Evolutionary conservation across 2,329 filamentous ascomycete species (phyloP), one percentile per base, ranked within the genome.

Genomic region (Penicillium sp.): DNA sequence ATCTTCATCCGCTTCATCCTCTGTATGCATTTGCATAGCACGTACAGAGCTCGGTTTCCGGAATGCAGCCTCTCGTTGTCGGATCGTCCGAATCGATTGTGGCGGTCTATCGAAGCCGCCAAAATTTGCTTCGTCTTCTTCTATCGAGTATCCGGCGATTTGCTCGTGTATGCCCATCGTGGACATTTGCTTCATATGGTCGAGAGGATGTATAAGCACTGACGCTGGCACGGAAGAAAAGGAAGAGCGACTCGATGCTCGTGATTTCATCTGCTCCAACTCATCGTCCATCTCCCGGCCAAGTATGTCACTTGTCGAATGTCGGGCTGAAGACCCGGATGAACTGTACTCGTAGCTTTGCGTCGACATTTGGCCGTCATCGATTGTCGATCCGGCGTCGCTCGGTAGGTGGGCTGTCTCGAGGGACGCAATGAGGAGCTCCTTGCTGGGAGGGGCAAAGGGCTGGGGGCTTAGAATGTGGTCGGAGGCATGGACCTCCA

Each of bases 11-110:
- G 68, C 75, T 59, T 80, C 78, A 56, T 80, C 78, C 53, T 78
- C 76, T 0, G 76, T 78, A 49, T 77, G 70, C 78, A 81, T 79
- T 65, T 81, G 79, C 69, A 81, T 75, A 7, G 79, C 79, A 37
- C 74, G 69, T 5, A 82, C 79, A 0, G 80, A 82, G 68, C 79
- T 82, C 1, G 79, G 77, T 62, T 81, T 78, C 38, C 80, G 75
- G 61, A 82, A 82, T 0, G 74, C 75, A 0, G 73, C 73, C 59
- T 76, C 72, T 9, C 74, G 74, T 50, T 75, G 73, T 35, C 75
- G 70, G 24, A 77, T 66, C 1, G 71, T 72, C 7, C 72, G 70
- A 28, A 71, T 64, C 22, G 64, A 61, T 30, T 63, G 70, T 56
- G 65, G 61, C 38, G 58, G 65, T 54, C 64, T 67, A 9, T 69